Conservation (phyloP, 1,284 basidiomycete genomes). For the Sporisorium scitamineum region DNA sequence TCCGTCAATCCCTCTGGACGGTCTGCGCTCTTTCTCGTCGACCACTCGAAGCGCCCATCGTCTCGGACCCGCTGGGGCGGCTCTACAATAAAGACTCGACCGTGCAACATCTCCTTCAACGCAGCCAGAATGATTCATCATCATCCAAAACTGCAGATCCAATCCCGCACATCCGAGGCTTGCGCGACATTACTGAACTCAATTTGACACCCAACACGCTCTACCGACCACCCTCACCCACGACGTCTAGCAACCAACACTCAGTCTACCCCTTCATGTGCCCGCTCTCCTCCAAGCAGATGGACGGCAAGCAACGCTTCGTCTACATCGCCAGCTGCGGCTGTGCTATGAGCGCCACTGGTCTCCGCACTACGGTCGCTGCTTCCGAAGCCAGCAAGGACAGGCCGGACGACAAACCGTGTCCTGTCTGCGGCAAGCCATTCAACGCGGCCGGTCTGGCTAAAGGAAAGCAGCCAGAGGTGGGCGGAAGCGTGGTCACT, state of each 20-base stretch:
- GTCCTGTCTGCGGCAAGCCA: conserved; percentile 51
- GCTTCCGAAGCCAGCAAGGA: not conserved
- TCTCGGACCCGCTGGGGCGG: conserved; percentile 59
- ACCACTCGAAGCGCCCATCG: conserved; percentile 55
- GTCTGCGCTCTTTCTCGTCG: conserved; percentile 58
- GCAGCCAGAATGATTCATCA: conserved; percentile 10
- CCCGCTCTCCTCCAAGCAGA: conserved; percentile 59
- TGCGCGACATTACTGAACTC: conserved; percentile 59
- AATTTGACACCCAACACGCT: conserved; percentile 47
- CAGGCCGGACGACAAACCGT: conserved; percentile 19
- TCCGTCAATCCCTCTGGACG: conserved; percentile 58
- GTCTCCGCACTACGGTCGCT: conserved; percentile 41
- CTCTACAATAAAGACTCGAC: conserved; percentile 68
- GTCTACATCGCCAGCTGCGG: conserved; percentile 62
- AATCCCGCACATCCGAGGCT: conserved; percentile 54
- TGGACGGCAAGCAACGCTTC: conserved; percentile 64
- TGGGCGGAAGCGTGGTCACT: conserved; percentile 44
- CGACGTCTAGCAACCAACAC: conserved; percentile 3
- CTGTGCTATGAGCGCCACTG: conserved; percentile 59
- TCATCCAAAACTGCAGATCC: conserved; percentile 5
- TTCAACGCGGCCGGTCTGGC: conserved; percentile 46
- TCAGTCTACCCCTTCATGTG: conserved; percentile 57
- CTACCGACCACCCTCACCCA: conserved; percentile 36
- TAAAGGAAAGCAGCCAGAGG: conserved; percentile 25
- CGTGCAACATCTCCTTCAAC: conserved; percentile 56